These are phyloP conservation scores for Torulaspora maleeae DNA, from an alignment of 805 yeast genomes.

Conservation along the genomic window DNA sequence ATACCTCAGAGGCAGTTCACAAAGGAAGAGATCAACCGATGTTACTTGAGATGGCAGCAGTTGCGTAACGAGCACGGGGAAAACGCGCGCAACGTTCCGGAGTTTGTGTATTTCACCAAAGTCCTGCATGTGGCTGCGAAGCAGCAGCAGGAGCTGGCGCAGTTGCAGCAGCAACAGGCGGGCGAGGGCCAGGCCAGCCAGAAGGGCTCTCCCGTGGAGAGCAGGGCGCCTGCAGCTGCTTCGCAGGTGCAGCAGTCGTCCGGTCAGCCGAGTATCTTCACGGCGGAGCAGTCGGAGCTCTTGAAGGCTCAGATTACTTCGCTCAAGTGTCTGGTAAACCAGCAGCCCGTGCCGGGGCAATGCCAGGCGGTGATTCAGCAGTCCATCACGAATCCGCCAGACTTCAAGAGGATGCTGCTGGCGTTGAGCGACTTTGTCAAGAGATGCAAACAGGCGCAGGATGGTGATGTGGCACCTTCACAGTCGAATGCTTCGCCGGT, in stretches of 20 bases:
- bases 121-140: constrained; percentile 35
- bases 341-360: constrained; percentile 30
- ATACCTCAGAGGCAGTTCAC: constrained; percentile 33
- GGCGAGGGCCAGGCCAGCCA: constrained; percentile 6
- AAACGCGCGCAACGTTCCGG: constrained; percentile 34
- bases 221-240: too few species aligned
- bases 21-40: constrained; percentile 37
- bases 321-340: constrained; percentile 30
- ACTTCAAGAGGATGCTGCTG: constrained; percentile 31
- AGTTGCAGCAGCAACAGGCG: constrained; percentile 18
- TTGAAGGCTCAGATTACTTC: constrained; percentile 36
- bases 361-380: constrained; percentile 28
- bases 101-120: constrained; percentile 35
- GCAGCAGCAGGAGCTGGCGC: constrained; percentile 31
- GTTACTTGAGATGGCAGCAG: constrained; percentile 38
- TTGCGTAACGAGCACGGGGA: constrained; percentile 35
- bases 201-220: constrained; percentile 11
- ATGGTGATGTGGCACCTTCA: neutral
- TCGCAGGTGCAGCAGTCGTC: neutral
- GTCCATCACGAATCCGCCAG: constrained; percentile 33
- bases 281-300: constrained; percentile 30
- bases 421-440: constrained; percentile 31
- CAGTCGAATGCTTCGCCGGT: neutral
- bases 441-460: constrained; percentile 12
- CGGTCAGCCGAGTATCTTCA: constrained; percentile 17